Evolutionary conservation across 1,139 yeast species (phyloP).

Genomic region (Geotrichum aggregatum): DNA sequence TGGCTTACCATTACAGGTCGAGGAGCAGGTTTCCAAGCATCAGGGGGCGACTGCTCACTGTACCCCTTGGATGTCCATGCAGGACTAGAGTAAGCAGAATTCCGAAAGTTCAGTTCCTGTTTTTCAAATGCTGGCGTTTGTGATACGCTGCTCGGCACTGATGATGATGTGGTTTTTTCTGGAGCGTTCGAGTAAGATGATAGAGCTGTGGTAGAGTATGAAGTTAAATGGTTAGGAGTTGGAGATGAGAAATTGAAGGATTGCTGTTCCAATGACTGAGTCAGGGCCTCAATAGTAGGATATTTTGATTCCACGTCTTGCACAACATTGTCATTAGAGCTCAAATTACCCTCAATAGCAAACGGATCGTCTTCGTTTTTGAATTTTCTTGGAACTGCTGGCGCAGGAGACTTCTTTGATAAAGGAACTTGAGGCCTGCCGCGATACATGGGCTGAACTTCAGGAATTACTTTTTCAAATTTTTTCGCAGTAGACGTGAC

Average conservation of each 20-base stretch:
- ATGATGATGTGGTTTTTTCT: background rate
- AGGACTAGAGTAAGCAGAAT: background rate
- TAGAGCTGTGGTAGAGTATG: background rate
- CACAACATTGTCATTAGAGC: constrained; percentile 22
- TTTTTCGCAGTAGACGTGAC: constrained; percentile 3
- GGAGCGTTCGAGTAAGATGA: constrained; percentile 4
- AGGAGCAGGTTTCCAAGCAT: constrained; percentile 4
- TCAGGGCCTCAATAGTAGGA: constrained; percentile 39
- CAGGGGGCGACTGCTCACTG: background rate
- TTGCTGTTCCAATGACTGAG: constrained; percentile 28
- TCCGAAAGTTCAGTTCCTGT: background rate
- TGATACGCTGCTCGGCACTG: constrained; percentile 7
- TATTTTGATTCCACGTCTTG: constrained; percentile 31
- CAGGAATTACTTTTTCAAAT: constrained; percentile 12
- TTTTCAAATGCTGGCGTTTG: constrained; percentile 1
- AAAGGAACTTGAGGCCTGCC: constrained; percentile 18
- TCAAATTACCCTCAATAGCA: constrained; percentile 14
- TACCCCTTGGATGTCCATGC: background rate
- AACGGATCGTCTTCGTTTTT: constrained; percentile 8
- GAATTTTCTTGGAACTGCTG: background rate
- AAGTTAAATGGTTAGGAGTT: background rate
- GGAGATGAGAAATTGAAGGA: constrained; percentile 25
- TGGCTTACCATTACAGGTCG: constrained; percentile 18
- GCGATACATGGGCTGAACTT: constrained; percentile 19
- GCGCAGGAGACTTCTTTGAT: background rate